These are phyloP conservation scores for Falciphora oryzae DNA, from an alignment of 2,329 filamentous ascomycete species.

Conservation along the genomic window DNA sequence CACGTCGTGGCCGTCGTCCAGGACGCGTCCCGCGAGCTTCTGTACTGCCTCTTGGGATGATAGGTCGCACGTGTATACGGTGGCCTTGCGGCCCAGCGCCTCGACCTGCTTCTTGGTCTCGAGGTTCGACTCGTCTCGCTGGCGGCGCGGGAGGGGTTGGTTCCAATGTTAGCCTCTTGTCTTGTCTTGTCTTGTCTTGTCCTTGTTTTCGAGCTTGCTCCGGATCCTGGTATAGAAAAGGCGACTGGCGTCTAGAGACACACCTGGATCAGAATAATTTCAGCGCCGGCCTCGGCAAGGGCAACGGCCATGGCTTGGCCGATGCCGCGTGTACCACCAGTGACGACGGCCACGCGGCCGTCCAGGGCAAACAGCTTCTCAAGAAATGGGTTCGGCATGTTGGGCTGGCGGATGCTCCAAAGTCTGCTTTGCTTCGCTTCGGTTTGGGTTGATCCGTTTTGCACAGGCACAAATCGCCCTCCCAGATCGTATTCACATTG, in stretches of 20 bases:
- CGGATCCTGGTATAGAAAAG: too few species aligned
- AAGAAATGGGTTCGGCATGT: constrained; percentile 5
- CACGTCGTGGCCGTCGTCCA: constrained; percentile 26
- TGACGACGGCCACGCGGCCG: constrained; percentile 11
- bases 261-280: constrained; percentile 13
- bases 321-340: constrained; percentile 12
- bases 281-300: constrained; percentile 12
- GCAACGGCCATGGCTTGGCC: constrained; percentile 13
- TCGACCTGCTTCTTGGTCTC: constrained; percentile 12
- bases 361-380: constrained; percentile 10
- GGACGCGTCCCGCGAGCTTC: constrained; percentile 11
- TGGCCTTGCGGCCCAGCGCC: constrained; percentile 11
- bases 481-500: neutral
- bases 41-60: constrained; percentile 10
- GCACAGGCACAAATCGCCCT: neutral
- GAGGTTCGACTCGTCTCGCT: constrained; percentile 10
- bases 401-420: neutral
- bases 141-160: neutral
- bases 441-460: neutral
- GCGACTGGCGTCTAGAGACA: neutral
- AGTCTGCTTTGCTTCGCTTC: neutral
- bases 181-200: too few species aligned
- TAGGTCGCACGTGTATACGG: constrained; percentile 20
- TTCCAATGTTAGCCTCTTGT: neutral
- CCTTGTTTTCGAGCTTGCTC: too few species aligned